These are phyloP conservation scores for Adenanthera pavonina DNA, from an alignment of 306 rosid species.

Conservation along the genomic window DNA sequence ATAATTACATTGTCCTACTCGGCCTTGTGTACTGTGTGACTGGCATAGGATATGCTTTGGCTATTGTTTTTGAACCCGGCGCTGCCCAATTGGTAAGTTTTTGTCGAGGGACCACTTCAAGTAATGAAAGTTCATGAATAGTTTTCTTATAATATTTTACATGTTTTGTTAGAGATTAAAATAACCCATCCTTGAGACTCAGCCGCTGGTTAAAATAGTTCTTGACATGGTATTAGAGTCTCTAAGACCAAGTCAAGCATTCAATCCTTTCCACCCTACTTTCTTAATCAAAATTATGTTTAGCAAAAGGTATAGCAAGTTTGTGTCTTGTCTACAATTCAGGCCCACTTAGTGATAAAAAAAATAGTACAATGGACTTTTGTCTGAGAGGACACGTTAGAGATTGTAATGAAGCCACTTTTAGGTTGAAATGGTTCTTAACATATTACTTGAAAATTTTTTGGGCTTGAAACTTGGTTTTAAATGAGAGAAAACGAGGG, in stretches of 20 bases:
- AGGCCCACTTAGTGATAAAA: not conserved
- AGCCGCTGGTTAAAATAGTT: not conserved
- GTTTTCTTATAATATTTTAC: constrained; percentile 24
- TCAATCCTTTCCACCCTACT: not conserved
- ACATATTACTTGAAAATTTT: not conserved
- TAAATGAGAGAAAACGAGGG: too few relatives aligned
- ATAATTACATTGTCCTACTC: constrained; percentile 72
- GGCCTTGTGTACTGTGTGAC: constrained; percentile 96
- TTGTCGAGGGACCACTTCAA: constrained; percentile 1
- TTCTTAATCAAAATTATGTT: not conserved
- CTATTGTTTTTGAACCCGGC: constrained; percentile 84
- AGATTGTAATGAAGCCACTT: not conserved
- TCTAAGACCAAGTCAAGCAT: not conserved
- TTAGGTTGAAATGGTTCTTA: not conserved
- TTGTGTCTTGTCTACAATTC: not conserved
- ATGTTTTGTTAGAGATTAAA: not conserved
- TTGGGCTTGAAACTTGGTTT: too few relatives aligned
- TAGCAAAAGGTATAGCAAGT: not conserved
- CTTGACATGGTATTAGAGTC: not conserved
- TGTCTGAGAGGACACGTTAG: not conserved
- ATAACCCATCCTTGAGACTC: not conserved
- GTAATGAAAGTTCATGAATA: constrained; percentile 1
- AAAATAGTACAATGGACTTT: not conserved
- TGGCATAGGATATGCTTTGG: constrained; percentile 87
- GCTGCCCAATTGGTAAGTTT: constrained; percentile 92